These are phyloP conservation scores for Calocybe cyanea DNA, from an alignment of 768 basidiomycete genomes.

Conservation along the genomic window DNA sequence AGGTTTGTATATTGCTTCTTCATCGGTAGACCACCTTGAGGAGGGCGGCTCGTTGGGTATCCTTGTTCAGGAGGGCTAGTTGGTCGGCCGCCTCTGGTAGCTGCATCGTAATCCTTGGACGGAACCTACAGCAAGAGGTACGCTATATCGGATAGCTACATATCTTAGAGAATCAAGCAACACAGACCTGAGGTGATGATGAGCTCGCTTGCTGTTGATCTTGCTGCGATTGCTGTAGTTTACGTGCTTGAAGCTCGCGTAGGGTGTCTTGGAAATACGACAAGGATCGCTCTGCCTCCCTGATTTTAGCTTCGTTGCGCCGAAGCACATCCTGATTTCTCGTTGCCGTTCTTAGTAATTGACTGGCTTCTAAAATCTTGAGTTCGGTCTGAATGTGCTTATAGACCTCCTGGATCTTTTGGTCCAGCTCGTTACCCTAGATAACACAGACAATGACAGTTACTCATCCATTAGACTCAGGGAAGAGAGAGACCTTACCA, in stretches of 20 bases:
- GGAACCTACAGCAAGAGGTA: constrained; percentile 39
- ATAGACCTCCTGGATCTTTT: constrained; percentile 90
- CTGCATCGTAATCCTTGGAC: constrained; percentile 44
- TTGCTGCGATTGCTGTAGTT: constrained; percentile 56
- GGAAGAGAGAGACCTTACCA: constrained; percentile 6
- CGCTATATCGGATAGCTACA: background rate
- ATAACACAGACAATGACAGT: constrained; percentile 9
- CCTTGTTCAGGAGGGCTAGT: constrained; percentile 37
- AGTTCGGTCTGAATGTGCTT: constrained; percentile 89
- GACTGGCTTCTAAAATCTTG: constrained; percentile 85
- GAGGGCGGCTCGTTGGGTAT: constrained; percentile 29
- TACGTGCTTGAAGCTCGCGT: constrained; percentile 76
- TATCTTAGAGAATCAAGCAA: background rate
- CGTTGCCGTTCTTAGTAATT: constrained; percentile 76
- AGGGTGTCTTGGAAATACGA: constrained; percentile 87
- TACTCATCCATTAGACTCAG: constrained; percentile 12
- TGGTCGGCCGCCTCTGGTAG: constrained; percentile 30
- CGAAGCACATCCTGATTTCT: constrained; percentile 83
- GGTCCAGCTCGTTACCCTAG: constrained; percentile 70
- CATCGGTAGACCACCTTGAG: constrained; percentile 38
- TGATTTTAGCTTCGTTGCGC: constrained; percentile 79
- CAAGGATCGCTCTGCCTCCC: constrained; percentile 79
- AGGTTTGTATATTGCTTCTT: constrained; percentile 76
- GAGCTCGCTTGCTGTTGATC: constrained; percentile 47
- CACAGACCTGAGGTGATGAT: constrained; percentile 38